Base-by-base conservation (phyloP, 2,329 filamentous ascomycete genomes). In the Mycosphaerella arachidis region DNA sequence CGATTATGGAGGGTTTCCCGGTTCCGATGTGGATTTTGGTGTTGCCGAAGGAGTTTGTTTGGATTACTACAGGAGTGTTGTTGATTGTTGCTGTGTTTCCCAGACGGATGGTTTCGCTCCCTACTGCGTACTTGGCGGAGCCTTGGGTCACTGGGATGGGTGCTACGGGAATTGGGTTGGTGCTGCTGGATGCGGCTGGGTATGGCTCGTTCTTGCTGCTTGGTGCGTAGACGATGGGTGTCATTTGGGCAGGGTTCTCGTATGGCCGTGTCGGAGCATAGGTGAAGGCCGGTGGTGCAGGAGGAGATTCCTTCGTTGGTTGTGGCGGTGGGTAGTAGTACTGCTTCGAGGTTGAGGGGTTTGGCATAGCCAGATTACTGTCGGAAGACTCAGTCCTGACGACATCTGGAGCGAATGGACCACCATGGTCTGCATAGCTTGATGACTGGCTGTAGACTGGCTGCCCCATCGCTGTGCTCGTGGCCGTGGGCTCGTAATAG, bases 241-340 rank as follows among this genome's bases (percentile, higher is more conserved):
- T 43, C 40, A 31, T 48, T 16, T 30, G n/a, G 6, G 52, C 43
- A 31, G 45, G 9, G 10, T 8, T 33, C 8, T 51, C 27, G 35
- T 55, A 40, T 20, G 57, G 40, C 8, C 55, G 55, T 12, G 50
- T 55, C 30, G 59, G 59, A 27, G 55, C 55, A 20, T 33, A 57
- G 13, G 59, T 51, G 31, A 55, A 57, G n/a, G 50, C 58, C 20
- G 57, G 51, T 7, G 57, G 51, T 9, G 52, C 6, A 3, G n/a
- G 24, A n/a, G 48, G n/a, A n/a, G 24, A 18, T 13, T 52, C 27
- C 8, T 30, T 4, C 10, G 27, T 24, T n/a, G 48, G 48, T 16
- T 20, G 46, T 2, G 43, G 31, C 13, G 53, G 53, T 24, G 29
- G 13, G 31, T 48, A 51, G 57, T 50, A 54, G n/a, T 53, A 27